Evolutionary conservation across 768 basidiomycete genomes (phyloP), one percentile per base, ranked within the genome.

Genomic region (Pulveroboletus sp.): DNA sequence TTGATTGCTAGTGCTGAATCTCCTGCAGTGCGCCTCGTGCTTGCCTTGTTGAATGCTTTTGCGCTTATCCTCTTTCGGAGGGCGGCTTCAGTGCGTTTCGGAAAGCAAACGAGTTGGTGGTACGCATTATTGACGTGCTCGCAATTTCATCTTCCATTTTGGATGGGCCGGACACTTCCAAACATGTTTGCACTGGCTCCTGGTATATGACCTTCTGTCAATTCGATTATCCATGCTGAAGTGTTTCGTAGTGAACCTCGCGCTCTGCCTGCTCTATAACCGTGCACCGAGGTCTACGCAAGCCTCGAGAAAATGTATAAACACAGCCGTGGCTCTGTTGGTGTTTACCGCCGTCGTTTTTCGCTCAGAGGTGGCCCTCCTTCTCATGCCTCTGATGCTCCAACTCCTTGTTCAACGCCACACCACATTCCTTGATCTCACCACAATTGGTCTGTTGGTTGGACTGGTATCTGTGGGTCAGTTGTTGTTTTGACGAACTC

Each of bases 121-220:
- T 95, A 85, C 63, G 66, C 78, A 1, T 52, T 94, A 0, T 63
- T 97, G n/a, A 82, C 82, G 4, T 75, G 81, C 55, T 81, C 85
- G 0, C 93, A 95, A 61, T 98, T 97, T 62, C 97, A 98, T 63
- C 62, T 94, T 6, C 84, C 85, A 7, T 99, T 91, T 65, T 98
- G 92, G 85, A 90, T 93, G 75, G 84, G 93, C 3, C 72, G 97
- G 45, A 97, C 95, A 0, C 68, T 98, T 7, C 95, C 97, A 2
- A 99, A 98, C 65, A 95, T 93, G 84, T 84, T 94, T 52, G 93
- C 93, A 4, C 69, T 94, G 16, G 72, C 87, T 2, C 81, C 85
- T 38, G 89, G 93, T 94, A 53, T 13, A 20, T 69, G 54, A n/a
- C 39, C 13, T 16, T 31, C 17, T n/a, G 1, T 38, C 23, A 6